Base-by-base conservation (phyloP, 345 rosid species). In the Gossypium longicalyx region DNA sequence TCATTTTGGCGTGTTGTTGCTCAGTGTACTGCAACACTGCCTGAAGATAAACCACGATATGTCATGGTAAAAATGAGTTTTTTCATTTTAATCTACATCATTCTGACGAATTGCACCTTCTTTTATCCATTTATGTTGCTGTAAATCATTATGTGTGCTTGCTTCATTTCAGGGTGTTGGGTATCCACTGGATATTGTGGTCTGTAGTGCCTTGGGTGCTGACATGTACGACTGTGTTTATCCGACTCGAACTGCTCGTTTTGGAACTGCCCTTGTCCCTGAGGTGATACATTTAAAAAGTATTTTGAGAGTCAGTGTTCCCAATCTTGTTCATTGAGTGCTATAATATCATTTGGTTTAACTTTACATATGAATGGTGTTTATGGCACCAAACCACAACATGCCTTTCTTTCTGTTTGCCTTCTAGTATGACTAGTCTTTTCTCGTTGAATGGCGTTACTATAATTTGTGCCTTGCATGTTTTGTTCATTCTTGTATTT, bases 1-100 rank as follows among this genome's bases (percentile, higher is more conserved):
- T 89, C 94, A 70, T 91, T 91, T 86, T 89, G 94, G 92, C 92
- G 92, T 65, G 89, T 91, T 76, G 92, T 91, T 79, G 94, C 94
- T 76, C 97, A 88, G 79, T 91, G 97, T 69, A 89, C 97, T 41
- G 94, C 87, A 73, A 76, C 88, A 65, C 72, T 89, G 83, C 97
- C 92, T 44, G 94, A 88, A 73, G 85, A 91, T 76, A 91, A 91
- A 84, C 97, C 97, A 12, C 85, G 94, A 80, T 91, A 91, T 86
- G 94, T 91, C 47, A 88, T 89, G 94, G 94, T 91, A 79, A 9
- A 77, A 22, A 62, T 53, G 52, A 49, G n/a, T 64, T 47, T 22
- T 54, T 7, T 74, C 65, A 27, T 66, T 65, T 67, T 73, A 61
- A 47, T 48, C 62, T 22, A 51, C 19, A 13, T 29, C 57, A 54